Conservation (phyloP, 2,329 filamentous ascomycete genomes). For the Cordyceps farinosa region DNA sequence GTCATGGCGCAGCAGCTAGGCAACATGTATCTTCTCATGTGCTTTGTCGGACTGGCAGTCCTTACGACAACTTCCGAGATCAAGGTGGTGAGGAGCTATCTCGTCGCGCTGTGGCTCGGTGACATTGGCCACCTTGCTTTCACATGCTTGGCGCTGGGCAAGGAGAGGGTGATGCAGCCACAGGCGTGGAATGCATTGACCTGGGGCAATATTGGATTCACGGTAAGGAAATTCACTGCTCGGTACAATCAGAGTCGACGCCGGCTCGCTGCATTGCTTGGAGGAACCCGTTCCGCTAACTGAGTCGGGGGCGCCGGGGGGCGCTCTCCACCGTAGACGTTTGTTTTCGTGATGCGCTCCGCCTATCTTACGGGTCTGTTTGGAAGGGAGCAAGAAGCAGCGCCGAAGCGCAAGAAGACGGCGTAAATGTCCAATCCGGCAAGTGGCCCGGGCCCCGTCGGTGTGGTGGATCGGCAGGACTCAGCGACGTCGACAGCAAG, state of each 20-base stretch:
- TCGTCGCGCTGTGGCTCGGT: slow-evolving; percentile 61
- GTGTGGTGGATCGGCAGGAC: not conserved
- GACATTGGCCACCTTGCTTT: slow-evolving; percentile 66
- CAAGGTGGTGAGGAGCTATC: slow-evolving; percentile 63
- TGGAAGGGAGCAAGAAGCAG: slow-evolving; percentile 41
- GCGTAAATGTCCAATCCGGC: slow-evolving; percentile 21
- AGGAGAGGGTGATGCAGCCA: slow-evolving; percentile 50
- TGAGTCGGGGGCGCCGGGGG: slow-evolving; percentile 4
- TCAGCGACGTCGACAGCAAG: not conserved
- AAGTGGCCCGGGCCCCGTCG: slow-evolving; percentile 14
- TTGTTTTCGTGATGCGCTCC: slow-evolving; percentile 54
- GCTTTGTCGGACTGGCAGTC: slow-evolving; percentile 60
- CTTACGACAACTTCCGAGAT: slow-evolving; percentile 62
- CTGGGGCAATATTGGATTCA: slow-evolving; percentile 70
- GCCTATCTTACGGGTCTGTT: slow-evolving; percentile 59
- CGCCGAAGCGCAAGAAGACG: slow-evolving; percentile 26
- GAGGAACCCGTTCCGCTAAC: slow-evolving; percentile 10
- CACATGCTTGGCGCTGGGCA: slow-evolving; percentile 56
- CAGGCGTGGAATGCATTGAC: slow-evolving; percentile 63
- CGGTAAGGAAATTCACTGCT: slow-evolving; percentile 41
- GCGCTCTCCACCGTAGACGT: slow-evolving; percentile 34
- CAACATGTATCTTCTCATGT: slow-evolving; percentile 65
- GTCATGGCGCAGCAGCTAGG: slow-evolving; percentile 65
- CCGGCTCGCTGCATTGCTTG: not conserved
- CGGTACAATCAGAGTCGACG: not conserved